phyloP scores from a whole-genome alignment of 768 basidiomycete genomes.

The Leccinum disarticulatum region DNA sequence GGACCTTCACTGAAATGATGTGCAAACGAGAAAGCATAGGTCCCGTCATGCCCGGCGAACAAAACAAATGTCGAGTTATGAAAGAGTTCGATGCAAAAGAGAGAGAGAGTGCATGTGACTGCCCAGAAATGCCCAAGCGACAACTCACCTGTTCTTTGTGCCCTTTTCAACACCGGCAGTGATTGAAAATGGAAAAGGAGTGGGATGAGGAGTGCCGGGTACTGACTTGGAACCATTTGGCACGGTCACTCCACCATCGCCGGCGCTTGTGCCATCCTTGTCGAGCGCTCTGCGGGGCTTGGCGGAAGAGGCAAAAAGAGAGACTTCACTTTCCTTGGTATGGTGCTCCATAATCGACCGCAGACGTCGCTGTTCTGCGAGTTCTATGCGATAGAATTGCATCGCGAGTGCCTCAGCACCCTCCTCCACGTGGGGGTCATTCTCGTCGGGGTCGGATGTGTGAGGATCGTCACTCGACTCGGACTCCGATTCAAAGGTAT shows the following conservation, averaged over 20 bases:
- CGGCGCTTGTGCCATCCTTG: not conserved
- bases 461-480: conserved; percentile 37
- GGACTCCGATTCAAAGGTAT: conserved; percentile 27
- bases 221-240: conserved; percentile 16
- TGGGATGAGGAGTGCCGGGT: conserved; percentile 19
- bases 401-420: conserved; percentile 80
- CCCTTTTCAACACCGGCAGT: conserved; percentile 96
- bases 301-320: not conserved
- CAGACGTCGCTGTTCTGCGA: conserved; percentile 85
- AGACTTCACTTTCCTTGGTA: conserved; percentile 52
- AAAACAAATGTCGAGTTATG: not conserved
- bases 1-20: not conserved
- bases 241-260: conserved; percentile 2
- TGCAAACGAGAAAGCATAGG: not conserved
- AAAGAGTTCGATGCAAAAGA: not conserved
- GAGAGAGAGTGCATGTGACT: not conserved
- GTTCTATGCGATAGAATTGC: conserved; percentile 92
- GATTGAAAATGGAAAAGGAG: conserved; percentile 81
- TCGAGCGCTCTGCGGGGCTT: conserved; percentile 11
- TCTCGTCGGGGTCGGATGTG: conserved; percentile 34
- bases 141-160: conserved; percentile 78
- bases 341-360: conserved; percentile 94
- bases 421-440: conserved; percentile 52
- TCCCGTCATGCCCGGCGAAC: not conserved
- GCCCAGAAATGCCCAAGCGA: not conserved